Evolutionary conservation across 352 stramenopile species (phyloP).

Genomic region (Thalassiosira ordinaria): DNA sequence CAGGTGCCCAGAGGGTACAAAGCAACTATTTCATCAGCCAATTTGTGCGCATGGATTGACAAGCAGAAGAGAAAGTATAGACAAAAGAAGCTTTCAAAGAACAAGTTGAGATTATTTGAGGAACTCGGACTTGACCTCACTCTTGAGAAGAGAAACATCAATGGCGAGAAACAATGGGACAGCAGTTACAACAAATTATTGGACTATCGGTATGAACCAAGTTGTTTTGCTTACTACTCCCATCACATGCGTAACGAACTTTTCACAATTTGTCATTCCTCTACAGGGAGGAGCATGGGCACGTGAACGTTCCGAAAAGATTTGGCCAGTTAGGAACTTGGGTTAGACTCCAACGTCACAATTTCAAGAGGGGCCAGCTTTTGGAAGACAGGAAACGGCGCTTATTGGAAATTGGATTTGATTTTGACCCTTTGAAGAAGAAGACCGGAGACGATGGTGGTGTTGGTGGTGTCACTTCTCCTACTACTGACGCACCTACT

Average conservation of each 20-base stretch:
- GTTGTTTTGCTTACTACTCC: background rate
- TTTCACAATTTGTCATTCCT: background rate
- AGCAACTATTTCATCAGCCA: too few species aligned
- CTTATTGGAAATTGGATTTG: background rate
- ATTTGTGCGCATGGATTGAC: too few species aligned
- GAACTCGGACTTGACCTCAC: slow-evolving; percentile 16
- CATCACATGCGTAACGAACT: background rate
- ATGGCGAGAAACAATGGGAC: background rate
- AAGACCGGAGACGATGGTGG: background rate
- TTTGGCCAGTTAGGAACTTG: background rate
- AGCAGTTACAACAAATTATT: slow-evolving; percentile 12
- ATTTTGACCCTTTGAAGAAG: background rate
- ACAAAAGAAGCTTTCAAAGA: too few species aligned
- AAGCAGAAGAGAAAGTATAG: too few species aligned
- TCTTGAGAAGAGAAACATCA: background rate
- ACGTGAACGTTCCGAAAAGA: slow-evolving; percentile 11
- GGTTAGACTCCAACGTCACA: background rate
- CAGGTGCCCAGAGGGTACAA: too few species aligned
- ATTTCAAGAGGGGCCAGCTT: slow-evolving; percentile 8
- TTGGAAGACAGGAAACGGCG: background rate
- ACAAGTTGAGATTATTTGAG: slow-evolving; percentile 6
- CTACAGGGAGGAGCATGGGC: slow-evolving; percentile 9
- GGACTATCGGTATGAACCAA: background rate
- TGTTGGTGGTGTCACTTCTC: background rate
- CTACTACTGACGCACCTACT: background rate